Evolutionary conservation across 805 yeast species (phyloP), one percentile per base, ranked within the genome.

Genomic region (Candida quercuum): DNA sequence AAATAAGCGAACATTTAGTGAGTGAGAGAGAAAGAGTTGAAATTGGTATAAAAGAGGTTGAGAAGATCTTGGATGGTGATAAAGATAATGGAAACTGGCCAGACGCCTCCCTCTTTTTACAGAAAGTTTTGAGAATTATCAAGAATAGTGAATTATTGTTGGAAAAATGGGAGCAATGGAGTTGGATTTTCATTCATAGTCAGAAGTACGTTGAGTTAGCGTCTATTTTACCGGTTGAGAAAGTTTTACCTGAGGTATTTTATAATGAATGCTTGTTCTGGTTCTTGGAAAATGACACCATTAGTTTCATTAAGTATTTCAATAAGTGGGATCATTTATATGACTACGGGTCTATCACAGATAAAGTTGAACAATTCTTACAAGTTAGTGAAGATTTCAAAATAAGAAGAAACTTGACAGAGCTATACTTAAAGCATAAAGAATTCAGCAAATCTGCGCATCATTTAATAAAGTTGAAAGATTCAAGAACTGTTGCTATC

Each of bases 111-210:
- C 43, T 44, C 3, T 76, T 78, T 48, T 60, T 86, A 17, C 37
- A 54, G 2, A 48, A 57, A 23, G 72, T 74, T 1, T 53, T 76
- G 26, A 48, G 43, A 9, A 52, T 49, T 10, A 49, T 51, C 16
- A 43, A 41, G 0, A 38, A 45, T 6, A 41, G 53, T 9, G 52
- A 46, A 1, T 51, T 61, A 9, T 41, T 60, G 1, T 34, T 55
- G 18, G 56, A 60, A 5, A 69, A 77, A 40, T 88, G 97, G 96
- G 72, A 72, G 28, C 63, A 61, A 19, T 81, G 87, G 80, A 57
- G 81, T 4, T 57, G 60, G 43, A 69, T 65, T 12, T 82, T 79
- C 45, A 57, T 77, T 2, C 64, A 72, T 3, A 58, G 71, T 2
- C 67, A 63, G 3, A 72, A 78, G 35, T 57, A 70, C 8, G 60